These are phyloP conservation scores for Opeltia flavorubescens DNA, from an alignment of 495 filamentous ascomycete species.

Conservation along the genomic window DNA sequence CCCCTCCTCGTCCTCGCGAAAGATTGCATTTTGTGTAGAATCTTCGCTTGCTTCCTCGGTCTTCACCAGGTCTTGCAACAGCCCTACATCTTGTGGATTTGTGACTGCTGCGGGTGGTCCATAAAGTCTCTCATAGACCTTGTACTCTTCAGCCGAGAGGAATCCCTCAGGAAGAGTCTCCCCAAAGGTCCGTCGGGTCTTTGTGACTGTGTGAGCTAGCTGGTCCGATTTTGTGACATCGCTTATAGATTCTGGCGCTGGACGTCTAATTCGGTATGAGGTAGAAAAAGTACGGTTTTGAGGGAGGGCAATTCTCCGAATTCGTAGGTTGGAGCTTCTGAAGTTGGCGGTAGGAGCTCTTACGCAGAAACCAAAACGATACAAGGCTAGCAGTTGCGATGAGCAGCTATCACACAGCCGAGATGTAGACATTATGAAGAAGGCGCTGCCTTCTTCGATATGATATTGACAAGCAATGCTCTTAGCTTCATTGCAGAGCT, in stretches of 20 bases:
- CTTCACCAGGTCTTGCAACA: constrained; percentile 24
- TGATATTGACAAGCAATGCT: too few relatives aligned
- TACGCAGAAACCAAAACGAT: constrained; percentile 6
- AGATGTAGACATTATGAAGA: not conserved
- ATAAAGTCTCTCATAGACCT: constrained; percentile 68
- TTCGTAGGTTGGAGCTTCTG: not conserved
- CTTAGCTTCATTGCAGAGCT: too few relatives aligned
- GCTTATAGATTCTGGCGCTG: not conserved
- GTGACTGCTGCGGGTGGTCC: constrained; percentile 50
- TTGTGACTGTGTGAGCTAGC: constrained; percentile 41
- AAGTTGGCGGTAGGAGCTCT: not conserved
- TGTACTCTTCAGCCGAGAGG: constrained; percentile 53
- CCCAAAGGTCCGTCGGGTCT: constrained; percentile 55
- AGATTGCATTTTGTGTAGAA: constrained; percentile 24
- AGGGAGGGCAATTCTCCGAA: not conserved
- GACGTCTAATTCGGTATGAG: not conserved
- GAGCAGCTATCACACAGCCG: constrained; percentile 10
- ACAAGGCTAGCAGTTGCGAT: constrained; percentile 4
- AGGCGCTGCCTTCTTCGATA: too few relatives aligned
- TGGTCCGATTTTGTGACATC: constrained; percentile 29
- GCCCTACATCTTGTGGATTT: constrained; percentile 39
- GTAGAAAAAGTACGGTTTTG: not conserved
- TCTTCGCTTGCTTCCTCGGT: constrained; percentile 23
- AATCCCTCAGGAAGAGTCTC: constrained; percentile 62
- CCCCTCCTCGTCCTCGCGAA: constrained; percentile 47